Evolutionary conservation across 768 basidiomycete genomes (phyloP).

Genomic region (Calvatia gigantea): DNA sequence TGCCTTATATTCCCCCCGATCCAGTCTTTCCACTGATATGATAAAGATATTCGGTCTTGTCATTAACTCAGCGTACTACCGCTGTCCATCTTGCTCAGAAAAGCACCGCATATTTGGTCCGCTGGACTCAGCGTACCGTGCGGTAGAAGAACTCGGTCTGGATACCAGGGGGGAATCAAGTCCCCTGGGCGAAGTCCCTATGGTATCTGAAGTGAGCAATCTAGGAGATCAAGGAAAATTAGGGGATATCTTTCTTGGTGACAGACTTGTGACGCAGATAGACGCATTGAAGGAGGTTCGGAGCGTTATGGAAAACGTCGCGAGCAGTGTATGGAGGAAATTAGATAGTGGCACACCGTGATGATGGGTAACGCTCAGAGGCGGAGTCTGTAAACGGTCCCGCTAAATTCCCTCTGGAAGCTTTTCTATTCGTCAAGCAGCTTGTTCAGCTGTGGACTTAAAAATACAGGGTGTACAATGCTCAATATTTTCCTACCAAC

Average conservation of each 20-base stretch:
- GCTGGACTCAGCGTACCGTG: conserved; percentile 3
- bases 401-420: no score
- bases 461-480: no score
- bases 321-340: background rate
- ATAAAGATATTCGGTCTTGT: conserved; percentile 79
- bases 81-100: conserved; percentile 62
- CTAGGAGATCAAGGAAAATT: conserved; percentile 7
- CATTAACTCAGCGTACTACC: conserved; percentile 85
- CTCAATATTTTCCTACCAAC: no score
- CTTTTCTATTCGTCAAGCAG: no score
- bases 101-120: conserved; percentile 8
- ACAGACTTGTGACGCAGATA: background rate
- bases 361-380: no score
- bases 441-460: no score
- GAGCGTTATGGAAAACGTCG: background rate
- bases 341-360: no score
- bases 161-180: background rate
- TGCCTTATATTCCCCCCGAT: conserved; percentile 20
- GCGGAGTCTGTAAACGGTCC: no score
- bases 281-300: conserved; percentile 1
- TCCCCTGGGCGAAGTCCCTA: conserved; percentile 5
- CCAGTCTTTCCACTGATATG: background rate
- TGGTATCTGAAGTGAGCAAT: conserved; percentile 11
- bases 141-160: background rate
- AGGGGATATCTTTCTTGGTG: conserved; percentile 6